phyloP scores from a whole-genome alignment of 1,139 yeast species.

The Yamadazyma triangularis region DNA sequence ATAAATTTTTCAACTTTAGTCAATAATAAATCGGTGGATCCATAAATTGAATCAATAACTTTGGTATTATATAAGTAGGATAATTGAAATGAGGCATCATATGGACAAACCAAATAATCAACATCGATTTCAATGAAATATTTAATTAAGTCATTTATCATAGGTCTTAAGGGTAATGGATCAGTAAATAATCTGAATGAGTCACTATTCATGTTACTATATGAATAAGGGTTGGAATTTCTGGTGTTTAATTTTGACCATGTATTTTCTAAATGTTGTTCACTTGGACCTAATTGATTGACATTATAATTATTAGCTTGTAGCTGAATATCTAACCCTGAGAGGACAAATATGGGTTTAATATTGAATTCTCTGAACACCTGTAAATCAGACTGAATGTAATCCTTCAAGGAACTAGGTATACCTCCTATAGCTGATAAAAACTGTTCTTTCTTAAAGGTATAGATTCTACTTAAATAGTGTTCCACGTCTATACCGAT shows the following conservation, averaged over 20 bases:
- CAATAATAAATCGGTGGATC: slow-evolving; percentile 76
- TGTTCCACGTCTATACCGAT: slow-evolving; percentile 86
- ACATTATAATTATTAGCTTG: slow-evolving; percentile 26
- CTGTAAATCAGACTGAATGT: slow-evolving; percentile 59
- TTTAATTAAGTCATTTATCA: slow-evolving; percentile 52
- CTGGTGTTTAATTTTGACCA: slow-evolving; percentile 39
- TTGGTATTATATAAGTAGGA: slow-evolving; percentile 58
- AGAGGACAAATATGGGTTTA: slow-evolving; percentile 72
- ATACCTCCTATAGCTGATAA: slow-evolving; percentile 82
- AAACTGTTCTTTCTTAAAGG: slow-evolving; percentile 64
- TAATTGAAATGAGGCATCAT: slow-evolving; percentile 76
- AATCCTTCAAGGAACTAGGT: slow-evolving; percentile 59
- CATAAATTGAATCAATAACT: slow-evolving; percentile 72
- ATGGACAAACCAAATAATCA: slow-evolving; percentile 79
- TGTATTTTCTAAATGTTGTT: slow-evolving; percentile 41
- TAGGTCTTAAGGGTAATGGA: slow-evolving; percentile 45
- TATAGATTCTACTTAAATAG: slow-evolving; percentile 59
- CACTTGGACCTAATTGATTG: slow-evolving; percentile 41
- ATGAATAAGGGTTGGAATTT: slow-evolving; percentile 16
- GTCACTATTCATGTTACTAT: slow-evolving; percentile 27
- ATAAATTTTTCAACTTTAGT: slow-evolving; percentile 66
- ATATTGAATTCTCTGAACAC: slow-evolving; percentile 59
- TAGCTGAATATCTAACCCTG: slow-evolving; percentile 47
- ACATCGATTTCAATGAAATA: slow-evolving; percentile 54
- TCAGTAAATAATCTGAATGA: slow-evolving; percentile 45